These are phyloP conservation scores for Chloris gayana DNA, from an alignment of 176 grass and related monocot species.

Conservation along the genomic window DNA sequence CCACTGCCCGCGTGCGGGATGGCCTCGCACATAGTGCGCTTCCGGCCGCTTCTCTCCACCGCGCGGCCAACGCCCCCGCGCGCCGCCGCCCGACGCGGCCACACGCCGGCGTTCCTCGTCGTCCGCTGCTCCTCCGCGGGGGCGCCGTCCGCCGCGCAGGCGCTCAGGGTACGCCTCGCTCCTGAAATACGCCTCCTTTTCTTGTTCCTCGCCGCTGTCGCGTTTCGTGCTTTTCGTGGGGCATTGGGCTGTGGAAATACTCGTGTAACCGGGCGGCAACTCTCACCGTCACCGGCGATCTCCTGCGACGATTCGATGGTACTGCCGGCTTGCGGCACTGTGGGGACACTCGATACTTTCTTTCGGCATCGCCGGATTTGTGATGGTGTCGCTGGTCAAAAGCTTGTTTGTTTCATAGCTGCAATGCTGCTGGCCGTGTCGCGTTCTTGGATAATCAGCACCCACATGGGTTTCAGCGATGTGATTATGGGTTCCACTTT, in stretches of 20 bases:
- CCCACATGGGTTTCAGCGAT: neutral
- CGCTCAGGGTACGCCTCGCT: constrained; percentile 50
- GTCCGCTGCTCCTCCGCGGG: constrained; percentile 47
- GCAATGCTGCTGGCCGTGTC: neutral
- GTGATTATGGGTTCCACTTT: neutral
- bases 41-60: constrained; percentile 43
- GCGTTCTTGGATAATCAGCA: neutral
- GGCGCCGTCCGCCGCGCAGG: constrained; percentile 44
- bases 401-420: neutral
- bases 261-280: neutral
- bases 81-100: neutral
- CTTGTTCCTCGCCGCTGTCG: neutral
- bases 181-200: neutral
- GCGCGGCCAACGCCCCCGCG: neutral
- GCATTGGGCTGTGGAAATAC: neutral
- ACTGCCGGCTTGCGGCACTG: neutral
- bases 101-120: constrained; percentile 10
- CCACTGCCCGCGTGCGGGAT: constrained; percentile 3
- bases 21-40: constrained; percentile 35
- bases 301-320: neutral
- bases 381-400: neutral
- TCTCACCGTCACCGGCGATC: too few relatives aligned
- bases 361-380: neutral
- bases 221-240: neutral
- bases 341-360: neutral